These are phyloP conservation scores for Coemansia sp. DNA, from an alignment of 192 early-diverging fungal species.

Conservation along the genomic window DNA sequence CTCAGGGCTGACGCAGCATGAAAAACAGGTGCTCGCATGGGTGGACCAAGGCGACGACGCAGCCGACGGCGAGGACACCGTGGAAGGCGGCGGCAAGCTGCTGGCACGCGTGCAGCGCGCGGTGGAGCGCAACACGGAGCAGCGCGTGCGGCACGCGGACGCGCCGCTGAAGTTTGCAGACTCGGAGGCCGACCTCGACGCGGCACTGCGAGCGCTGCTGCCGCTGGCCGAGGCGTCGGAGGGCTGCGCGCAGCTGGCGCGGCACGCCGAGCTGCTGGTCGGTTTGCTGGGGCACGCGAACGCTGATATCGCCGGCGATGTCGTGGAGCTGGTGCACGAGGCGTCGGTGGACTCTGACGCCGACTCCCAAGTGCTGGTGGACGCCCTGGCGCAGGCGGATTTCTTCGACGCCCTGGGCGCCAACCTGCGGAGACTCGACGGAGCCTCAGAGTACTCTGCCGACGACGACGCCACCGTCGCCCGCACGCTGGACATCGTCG, in stretches of 20 bases:
- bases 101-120: slow-evolving; percentile 81
- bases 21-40: slow-evolving; percentile 74
- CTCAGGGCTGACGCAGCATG: slow-evolving; percentile 74
- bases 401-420: slow-evolving; percentile 74
- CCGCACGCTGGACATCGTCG: slow-evolving; percentile 78
- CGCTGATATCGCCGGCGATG: slow-evolving; percentile 84
- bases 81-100: slow-evolving; percentile 69
- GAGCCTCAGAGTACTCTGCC: slow-evolving; percentile 54
- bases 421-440: slow-evolving; percentile 76
- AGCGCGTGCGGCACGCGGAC: slow-evolving; percentile 75
- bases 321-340: slow-evolving; percentile 85
- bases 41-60: slow-evolving; percentile 78
- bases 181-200: slow-evolving; percentile 92
- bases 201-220: slow-evolving; percentile 77
- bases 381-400: slow-evolving; percentile 65
- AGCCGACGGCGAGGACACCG: no score
- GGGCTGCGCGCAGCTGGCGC: no score
- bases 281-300: slow-evolving; percentile 89
- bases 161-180: slow-evolving; percentile 74
- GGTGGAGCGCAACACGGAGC: slow-evolving; percentile 83
- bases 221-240: slow-evolving; percentile 58
- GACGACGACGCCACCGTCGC: slow-evolving; percentile 87
- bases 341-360: slow-evolving; percentile 72
- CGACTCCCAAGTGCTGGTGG: slow-evolving; percentile 55
- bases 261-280: slow-evolving; percentile 38